These are phyloP conservation scores for Mortierella sp. DNA, from an alignment of 371 early-diverging fungal genomes.

Conservation along the genomic window DNA sequence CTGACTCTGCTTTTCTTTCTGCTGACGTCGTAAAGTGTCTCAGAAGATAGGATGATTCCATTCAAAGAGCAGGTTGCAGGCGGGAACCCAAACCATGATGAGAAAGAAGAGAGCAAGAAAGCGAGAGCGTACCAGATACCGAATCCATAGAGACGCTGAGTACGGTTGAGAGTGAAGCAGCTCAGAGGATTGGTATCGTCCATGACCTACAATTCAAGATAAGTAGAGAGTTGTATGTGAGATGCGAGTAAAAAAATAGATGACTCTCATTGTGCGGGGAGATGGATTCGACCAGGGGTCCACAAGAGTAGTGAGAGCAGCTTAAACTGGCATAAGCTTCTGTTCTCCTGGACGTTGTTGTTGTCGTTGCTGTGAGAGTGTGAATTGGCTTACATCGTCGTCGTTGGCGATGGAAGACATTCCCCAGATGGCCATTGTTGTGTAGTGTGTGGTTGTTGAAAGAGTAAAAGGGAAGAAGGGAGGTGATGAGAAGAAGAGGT, in stretches of 20 bases:
- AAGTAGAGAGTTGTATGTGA: not conserved
- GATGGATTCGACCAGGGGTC: slow-evolving; percentile 2
- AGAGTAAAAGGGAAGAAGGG: not conserved
- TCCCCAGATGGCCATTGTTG: slow-evolving; percentile 60
- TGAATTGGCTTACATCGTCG: slow-evolving; percentile 33
- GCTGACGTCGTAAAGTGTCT: slow-evolving; percentile 1
- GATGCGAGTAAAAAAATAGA: not conserved
- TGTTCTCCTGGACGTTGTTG: not conserved
- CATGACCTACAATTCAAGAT: slow-evolving; percentile 34
- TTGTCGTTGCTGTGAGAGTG: not conserved
- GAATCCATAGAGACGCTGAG: slow-evolving; percentile 92
- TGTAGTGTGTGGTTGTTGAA: not conserved
- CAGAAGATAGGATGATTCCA: not conserved
- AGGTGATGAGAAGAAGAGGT: not conserved
- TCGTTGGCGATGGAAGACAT: slow-evolving; percentile 35
- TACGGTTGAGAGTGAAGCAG: slow-evolving; percentile 78
- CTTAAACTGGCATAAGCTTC: slow-evolving; percentile 8
- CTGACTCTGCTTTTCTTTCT: not conserved
- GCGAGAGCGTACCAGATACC: slow-evolving; percentile 73
- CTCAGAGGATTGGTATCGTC: slow-evolving; percentile 62
- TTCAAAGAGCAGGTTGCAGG: not conserved
- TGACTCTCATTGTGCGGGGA: slow-evolving; percentile 8
- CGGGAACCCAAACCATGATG: not conserved
- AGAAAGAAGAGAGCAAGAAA: not conserved
- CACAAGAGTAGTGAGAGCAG: not conserved